These are phyloP conservation scores for Pseudozyma hubeiensis DNA, from an alignment of 1,284 basidiomycete species.

Conservation along the genomic window DNA sequence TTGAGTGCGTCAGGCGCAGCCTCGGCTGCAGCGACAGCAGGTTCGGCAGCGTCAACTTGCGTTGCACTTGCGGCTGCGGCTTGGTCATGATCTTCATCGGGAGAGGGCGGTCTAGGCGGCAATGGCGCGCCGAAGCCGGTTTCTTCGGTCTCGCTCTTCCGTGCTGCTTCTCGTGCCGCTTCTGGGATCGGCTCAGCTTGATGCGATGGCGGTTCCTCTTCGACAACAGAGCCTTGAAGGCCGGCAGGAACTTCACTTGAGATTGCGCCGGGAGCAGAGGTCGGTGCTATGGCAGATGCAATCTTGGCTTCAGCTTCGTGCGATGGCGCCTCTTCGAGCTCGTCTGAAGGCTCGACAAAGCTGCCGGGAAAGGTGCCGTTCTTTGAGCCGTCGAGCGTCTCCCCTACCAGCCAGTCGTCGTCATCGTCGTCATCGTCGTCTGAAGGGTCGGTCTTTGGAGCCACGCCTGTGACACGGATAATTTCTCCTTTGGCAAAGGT, in stretches of 20 bases:
- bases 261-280: conserved; percentile 30
- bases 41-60: background rate
- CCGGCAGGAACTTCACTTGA: conserved; percentile 20
- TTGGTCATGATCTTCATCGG: conserved; percentile 22
- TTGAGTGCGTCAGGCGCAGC: background rate
- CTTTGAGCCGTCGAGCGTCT: conserved; percentile 54
- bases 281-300: conserved; percentile 16
- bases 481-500: conserved; percentile 65
- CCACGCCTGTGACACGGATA: conserved; percentile 61
- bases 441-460: conserved; percentile 46
- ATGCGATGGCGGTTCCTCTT: conserved; percentile 30
- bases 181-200: conserved; percentile 52
- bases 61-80: background rate
- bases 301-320: conserved; percentile 35
- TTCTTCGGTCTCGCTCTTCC: conserved; percentile 38
- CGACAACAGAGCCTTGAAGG: conserved; percentile 25
- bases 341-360: conserved; percentile 58
- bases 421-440: conserved; percentile 67
- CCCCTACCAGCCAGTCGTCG: conserved; percentile 69
- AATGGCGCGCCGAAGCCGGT: conserved; percentile 44
- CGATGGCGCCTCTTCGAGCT: conserved; percentile 50
- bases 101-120: conserved; percentile 39
- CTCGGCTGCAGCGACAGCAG: background rate
- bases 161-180: conserved; percentile 39
- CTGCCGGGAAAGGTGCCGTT: conserved; percentile 67